Base-by-base conservation (phyloP, 2,329 filamentous ascomycete genomes). In the Scorias spongiosa region DNA sequence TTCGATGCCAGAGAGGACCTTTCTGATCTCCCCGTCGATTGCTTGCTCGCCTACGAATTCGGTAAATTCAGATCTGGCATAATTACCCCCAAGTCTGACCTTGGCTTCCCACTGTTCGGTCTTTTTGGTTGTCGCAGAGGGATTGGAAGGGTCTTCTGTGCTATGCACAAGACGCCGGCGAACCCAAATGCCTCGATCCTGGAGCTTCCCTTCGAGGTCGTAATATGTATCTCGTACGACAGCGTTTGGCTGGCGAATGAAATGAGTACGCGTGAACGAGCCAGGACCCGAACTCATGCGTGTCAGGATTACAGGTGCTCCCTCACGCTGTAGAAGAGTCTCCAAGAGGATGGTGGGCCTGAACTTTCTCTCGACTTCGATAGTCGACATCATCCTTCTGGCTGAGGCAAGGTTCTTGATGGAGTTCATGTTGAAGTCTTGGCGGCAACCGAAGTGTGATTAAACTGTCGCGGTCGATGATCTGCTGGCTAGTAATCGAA, bases 321-420 rank as follows among this genome's bases (percentile, higher is more conserved):
- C 4, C 20, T 26, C 20, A 4, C 20, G 20, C 7, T 15, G 18
- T 39, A 26, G 49, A 42, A 29, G 32, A 36, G 3, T 9, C 32
- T 4, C 9, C 32, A 36, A 36, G 9, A 42, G 36, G 8, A 34
- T 4, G 20, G 44, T 42, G 18, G 46, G 42, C 11, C 41, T 30
- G 44, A 53, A 51, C 29, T 52, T 52, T 38, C 47, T 46, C 44
- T 53, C 49, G 46, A 51, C 44, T 43, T 52, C 48, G 34, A 50
- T 45, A 4, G 36, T 39, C n/a, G 46, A 45, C 11, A 4, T 15
- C 32, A 36, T 36, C 32, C 3, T 36, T 36, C 32, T 36, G 15
- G 15, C 32, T 12, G 9, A 9, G 5, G 11, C 12, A 12, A 36
- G 32, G 5, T 15, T 36, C 32, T 12, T 15, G 15, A 36, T 36